Evolutionary conservation across 148 eudicot genomes (phyloP).

Genomic region (Nepenthes gracilis): DNA sequence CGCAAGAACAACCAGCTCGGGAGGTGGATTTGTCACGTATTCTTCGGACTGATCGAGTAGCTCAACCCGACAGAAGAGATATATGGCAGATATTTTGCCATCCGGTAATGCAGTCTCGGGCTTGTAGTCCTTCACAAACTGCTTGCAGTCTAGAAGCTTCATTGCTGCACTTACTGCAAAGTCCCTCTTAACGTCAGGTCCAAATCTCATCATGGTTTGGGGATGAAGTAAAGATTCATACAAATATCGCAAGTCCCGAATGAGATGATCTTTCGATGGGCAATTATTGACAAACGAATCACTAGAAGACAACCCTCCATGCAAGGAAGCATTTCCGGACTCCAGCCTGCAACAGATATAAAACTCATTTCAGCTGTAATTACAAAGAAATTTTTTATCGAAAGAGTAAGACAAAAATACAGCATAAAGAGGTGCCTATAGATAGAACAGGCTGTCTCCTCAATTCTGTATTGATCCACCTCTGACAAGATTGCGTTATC

Average conservation of each 20-base stretch:
- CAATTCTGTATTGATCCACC: no score
- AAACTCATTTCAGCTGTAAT: background rate
- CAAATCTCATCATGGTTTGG: constrained; percentile 32
- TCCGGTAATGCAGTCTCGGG: constrained; percentile 22
- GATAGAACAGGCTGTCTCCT: no score
- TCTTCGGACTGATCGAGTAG: constrained; percentile 36
- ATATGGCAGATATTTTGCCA: constrained; percentile 20
- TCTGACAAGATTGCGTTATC: no score
- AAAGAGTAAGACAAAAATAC: background rate
- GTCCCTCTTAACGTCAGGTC: constrained; percentile 25
- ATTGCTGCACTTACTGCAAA: constrained; percentile 41
- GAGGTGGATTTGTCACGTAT: constrained; percentile 32
- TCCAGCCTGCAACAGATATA: constrained; percentile 48
- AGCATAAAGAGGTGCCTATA: no score
- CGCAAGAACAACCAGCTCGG: constrained; percentile 46
- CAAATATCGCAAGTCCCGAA: constrained; percentile 53
- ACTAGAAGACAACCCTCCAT: constrained; percentile 12
- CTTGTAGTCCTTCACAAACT: constrained; percentile 70
- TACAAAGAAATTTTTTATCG: background rate
- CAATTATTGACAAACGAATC: constrained; percentile 8
- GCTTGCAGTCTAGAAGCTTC: constrained; percentile 84
- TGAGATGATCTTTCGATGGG: constrained; percentile 51
- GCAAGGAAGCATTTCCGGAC: constrained; percentile 15
- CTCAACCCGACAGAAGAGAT: constrained; percentile 48
- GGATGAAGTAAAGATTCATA: constrained; percentile 66